These are phyloP conservation scores for Paxillus rubicundulus DNA, from an alignment of 768 basidiomycete genomes.

Conservation along the genomic window DNA sequence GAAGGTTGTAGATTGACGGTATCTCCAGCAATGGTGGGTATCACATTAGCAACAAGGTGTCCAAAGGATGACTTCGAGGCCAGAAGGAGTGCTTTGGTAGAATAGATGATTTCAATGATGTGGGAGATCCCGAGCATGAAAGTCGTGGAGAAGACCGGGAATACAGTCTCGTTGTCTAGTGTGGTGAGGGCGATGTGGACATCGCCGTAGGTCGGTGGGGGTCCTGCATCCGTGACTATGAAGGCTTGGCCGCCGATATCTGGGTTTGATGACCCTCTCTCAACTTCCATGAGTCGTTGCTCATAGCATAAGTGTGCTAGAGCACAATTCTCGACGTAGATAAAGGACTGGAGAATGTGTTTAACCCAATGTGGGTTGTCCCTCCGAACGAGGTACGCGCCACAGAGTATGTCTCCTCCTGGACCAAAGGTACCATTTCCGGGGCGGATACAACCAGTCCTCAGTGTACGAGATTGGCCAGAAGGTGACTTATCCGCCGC, in stretches of 20 bases:
- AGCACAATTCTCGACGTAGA: slow-evolving; percentile 76
- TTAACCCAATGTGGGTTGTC: slow-evolving; percentile 62
- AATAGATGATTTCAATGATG: slow-evolving; percentile 54
- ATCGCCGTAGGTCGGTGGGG: slow-evolving; percentile 62
- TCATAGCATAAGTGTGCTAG: slow-evolving; percentile 74
- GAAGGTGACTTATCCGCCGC: slow-evolving; percentile 38
- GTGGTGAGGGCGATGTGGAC: slow-evolving; percentile 53
- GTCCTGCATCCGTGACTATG: slow-evolving; percentile 62
- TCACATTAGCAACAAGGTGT: slow-evolving; percentile 33
- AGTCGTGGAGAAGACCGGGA: slow-evolving; percentile 58
- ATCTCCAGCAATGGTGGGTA: slow-evolving; percentile 49
- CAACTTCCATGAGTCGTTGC: slow-evolving; percentile 58
- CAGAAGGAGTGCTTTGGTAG: slow-evolving; percentile 42
- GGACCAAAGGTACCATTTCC: slow-evolving; percentile 77
- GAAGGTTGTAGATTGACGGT: slow-evolving; percentile 58
- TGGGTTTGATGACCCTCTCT: slow-evolving; percentile 41
- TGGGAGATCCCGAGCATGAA: slow-evolving; percentile 63
- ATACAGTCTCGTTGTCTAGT: slow-evolving; percentile 55
- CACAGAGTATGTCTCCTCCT: slow-evolving; percentile 68
- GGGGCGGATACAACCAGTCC: slow-evolving; percentile 75
- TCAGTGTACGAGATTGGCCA: slow-evolving; percentile 35
- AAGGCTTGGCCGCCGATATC: slow-evolving; percentile 78
- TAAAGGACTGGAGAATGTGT: slow-evolving; percentile 58
- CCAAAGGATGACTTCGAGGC: slow-evolving; percentile 26
- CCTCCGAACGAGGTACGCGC: slow-evolving; percentile 57